Evolutionary conservation across 2,329 filamentous ascomycete genomes (phyloP).

Genomic region (Periglandula ipomoeae): DNA sequence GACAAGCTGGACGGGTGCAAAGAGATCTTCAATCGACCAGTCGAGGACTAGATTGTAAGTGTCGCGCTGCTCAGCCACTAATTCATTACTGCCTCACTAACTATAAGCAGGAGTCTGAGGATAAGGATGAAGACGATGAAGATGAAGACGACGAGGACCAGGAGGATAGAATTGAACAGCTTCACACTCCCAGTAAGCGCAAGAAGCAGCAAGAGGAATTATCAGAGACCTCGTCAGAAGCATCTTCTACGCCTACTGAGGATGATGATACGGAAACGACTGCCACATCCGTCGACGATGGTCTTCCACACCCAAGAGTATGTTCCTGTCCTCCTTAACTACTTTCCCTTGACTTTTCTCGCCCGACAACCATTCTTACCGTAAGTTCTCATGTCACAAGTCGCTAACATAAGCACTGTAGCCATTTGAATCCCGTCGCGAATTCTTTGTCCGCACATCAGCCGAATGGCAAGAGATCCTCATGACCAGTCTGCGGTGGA

Average conservation of each 20-base stretch:
- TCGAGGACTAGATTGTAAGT: slow-evolving; percentile 70
- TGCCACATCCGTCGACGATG: slow-evolving; percentile 56
- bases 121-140: slow-evolving; percentile 47
- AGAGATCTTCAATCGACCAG: slow-evolving; percentile 77
- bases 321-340: slow-evolving; percentile 12
- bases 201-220: slow-evolving; percentile 46
- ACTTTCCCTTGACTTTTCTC: background rate
- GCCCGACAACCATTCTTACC: too few relatives aligned
- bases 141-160: slow-evolving; percentile 41
- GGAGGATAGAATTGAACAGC: slow-evolving; percentile 31
- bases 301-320: slow-evolving; percentile 60
- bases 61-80: background rate
- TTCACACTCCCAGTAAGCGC: slow-evolving; percentile 43
- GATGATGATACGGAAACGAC: slow-evolving; percentile 39
- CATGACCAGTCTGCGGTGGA: slow-evolving; percentile 64
- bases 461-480: slow-evolving; percentile 86
- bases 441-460: slow-evolving; percentile 84
- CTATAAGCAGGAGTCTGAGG: slow-evolving; percentile 42
- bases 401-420: slow-evolving; percentile 30
- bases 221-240: slow-evolving; percentile 28
- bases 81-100: background rate
- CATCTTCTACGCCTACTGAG: slow-evolving; percentile 21
- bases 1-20: slow-evolving; percentile 91
- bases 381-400: background rate
- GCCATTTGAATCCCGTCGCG: slow-evolving; percentile 82